Evolutionary conservation across 2,329 filamentous ascomycete genomes (phyloP), one percentile per base, ranked within the genome.

Genomic region (Exophiala sp.): DNA sequence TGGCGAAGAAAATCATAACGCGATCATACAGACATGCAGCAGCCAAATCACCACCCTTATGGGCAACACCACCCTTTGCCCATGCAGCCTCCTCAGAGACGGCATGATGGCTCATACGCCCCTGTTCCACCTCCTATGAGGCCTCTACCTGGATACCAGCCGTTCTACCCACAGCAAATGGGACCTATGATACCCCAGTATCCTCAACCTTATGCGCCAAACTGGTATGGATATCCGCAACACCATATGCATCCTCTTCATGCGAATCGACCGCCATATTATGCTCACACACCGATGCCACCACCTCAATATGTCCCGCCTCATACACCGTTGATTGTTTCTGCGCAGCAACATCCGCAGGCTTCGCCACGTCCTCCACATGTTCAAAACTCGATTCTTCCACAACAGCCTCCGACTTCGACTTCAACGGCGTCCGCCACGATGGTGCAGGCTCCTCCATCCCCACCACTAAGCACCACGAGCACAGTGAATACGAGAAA

Each of bases 101-200:
- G 72, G 58, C 69, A 71, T 59, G 70, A 74, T 43, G 64, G 70
- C 47, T 60, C 69, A 24, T 74, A 74, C 58, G 62, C 66, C 16
- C 60, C 66, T 10, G 66, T 63, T 6, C 69, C 68, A 43, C 72
- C 75, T 24, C 77, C 75, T 58, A 75, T 82, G 67, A 70, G 71
- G 50, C 73, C 78, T 50, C 76, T 78, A 55, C 79, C 78, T 50
- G 79, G 70, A 42, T 80, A 85, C 61, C 81, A 80, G 73, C 62
- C 67, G 60, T 69, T 71, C 59, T 74, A 65, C 72, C 77, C 46
- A 74, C 80, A 49, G 70, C 82, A 55, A 75, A 81, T 68, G 75
- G 77, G 63, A 69, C 79, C 64, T 63, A 69, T 61, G 62, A 70
- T 62, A 66, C 73, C 64, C 64, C 73, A 63, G 63, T 68, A 58